Conservation (phyloP, 2,329 filamentous ascomycete genomes). For the Epicoccum nigrum region DNA sequence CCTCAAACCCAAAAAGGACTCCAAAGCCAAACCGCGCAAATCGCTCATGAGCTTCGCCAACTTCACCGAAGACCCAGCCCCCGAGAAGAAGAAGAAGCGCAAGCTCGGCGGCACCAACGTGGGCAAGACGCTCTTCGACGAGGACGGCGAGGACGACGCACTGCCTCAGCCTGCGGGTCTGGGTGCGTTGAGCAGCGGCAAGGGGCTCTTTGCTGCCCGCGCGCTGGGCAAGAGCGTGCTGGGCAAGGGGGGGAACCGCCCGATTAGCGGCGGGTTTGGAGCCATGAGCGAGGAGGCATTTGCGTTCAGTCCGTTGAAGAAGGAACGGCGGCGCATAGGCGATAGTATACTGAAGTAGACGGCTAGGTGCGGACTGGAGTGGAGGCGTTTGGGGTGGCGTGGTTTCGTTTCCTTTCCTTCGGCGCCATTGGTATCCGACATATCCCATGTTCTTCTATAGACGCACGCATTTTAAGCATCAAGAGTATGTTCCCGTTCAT, state of each 20-base stretch:
- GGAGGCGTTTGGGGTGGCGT: background rate
- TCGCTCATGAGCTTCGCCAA: slow-evolving; percentile 55
- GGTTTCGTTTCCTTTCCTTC: background rate
- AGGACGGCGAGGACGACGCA: slow-evolving; percentile 39
- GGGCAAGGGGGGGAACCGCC: slow-evolving; percentile 33
- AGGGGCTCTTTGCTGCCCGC: slow-evolving; percentile 47
- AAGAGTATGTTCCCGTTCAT: too few relatives aligned
- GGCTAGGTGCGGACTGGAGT: background rate
- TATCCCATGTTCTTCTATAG: too few relatives aligned
- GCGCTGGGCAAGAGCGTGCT: slow-evolving; percentile 45
- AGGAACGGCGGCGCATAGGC: slow-evolving; percentile 40
- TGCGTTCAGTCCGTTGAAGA: slow-evolving; percentile 49
- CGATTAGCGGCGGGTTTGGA: slow-evolving; percentile 43
- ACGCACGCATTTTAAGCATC: too few relatives aligned
- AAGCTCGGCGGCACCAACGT: slow-evolving; percentile 70
- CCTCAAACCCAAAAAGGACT: slow-evolving; percentile 37
- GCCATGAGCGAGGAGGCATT: slow-evolving; percentile 49
- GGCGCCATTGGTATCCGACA: background rate
- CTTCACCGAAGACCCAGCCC: slow-evolving; percentile 49
- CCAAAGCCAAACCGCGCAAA: slow-evolving; percentile 52
- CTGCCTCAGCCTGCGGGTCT: slow-evolving; percentile 38
- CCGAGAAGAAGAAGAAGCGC: slow-evolving; percentile 64
- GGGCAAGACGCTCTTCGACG: slow-evolving; percentile 69
- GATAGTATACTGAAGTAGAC: slow-evolving; percentile 34
- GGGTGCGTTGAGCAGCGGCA: slow-evolving; percentile 33